phyloP scores from a whole-genome alignment of 192 early-diverging fungal species.

The Backusella luteola region DNA sequence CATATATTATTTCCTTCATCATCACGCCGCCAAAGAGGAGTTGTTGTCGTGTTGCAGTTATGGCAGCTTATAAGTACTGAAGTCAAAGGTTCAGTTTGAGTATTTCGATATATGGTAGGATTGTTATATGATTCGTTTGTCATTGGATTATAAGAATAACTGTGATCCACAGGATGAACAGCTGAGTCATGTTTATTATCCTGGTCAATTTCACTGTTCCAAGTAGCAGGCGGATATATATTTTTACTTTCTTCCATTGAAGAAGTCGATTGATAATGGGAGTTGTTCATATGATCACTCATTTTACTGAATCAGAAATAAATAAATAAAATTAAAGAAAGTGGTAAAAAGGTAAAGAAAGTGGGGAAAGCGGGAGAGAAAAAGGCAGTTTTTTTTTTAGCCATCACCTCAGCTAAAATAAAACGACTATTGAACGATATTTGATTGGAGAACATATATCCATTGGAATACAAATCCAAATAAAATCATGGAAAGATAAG shows the following conservation, averaged over 20 bases:
- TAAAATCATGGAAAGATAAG: conserved; percentile 7
- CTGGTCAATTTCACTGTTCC: neutral
- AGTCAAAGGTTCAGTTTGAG: neutral
- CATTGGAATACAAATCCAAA: neutral
- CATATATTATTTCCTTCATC: conserved; percentile 68
- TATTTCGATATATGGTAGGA: neutral
- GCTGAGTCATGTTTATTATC: neutral
- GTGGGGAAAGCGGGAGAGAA: neutral
- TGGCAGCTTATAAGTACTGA: conserved; percentile 39
- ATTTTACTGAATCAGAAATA: neutral
- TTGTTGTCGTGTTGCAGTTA: conserved; percentile 65
- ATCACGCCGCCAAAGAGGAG: conserved; percentile 76
- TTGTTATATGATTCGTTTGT: neutral
- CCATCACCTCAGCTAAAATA: conserved; percentile 2
- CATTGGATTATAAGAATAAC: conserved; percentile 3
- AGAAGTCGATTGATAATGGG: neutral
- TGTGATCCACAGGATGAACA: neutral
- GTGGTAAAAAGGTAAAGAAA: neutral
- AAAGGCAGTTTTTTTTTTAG: neutral
- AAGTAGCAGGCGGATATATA: neutral
- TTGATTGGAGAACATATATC: conserved; percentile 10
- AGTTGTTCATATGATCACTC: neutral
- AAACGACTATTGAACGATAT: neutral
- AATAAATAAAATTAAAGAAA: neutral
- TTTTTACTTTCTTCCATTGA: neutral